Evolutionary conservation across 2,329 filamentous ascomycete species (phyloP), one percentile per base, ranked within the genome.

Genomic region (Ceratocystis variospora): DNA sequence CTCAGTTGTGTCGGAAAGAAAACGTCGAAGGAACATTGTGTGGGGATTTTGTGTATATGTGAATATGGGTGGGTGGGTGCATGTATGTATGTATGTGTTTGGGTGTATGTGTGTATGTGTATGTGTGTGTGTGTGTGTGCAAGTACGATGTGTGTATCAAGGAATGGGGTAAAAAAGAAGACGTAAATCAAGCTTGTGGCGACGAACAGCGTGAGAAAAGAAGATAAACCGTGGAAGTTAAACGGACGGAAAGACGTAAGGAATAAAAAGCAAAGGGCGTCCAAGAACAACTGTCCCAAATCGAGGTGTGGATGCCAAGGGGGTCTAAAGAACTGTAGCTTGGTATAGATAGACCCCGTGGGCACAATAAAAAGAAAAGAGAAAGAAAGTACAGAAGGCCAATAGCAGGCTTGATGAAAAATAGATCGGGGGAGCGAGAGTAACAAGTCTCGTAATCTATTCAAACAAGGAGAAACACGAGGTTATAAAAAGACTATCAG

Each of bases 11-110:
- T 65, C 59, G n/a, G 66, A 63, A 25, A 67, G 17, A 19, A 67
- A 45, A 22, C 66, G 66, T 15, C 63, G 55, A n/a, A 67, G 57
- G 25, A 67, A 67, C 66, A 67, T 67, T 19, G 45, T 64, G 44
- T 12, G 59, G 28, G 59, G 46, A 28, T 31, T 17, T 57, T 62
- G n/a, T 28, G 8, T 41, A 22, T 45, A 31, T 31, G 57, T 33
- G 31, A 45, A 44, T 41, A 5, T 48, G 46, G 5, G 17, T 45
- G 46, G 8, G 46, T 37, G 25, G 22, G 6, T 33, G 22, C 5
- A 25, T 17, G 59, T 31, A 5, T 31, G 22, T 59, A 19, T 31
- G 22, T 45, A 15, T 19, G n/a, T 17, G 22, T 61, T 28, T 61
- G 22, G 10, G 28, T 37, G 33, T 15, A 17, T 48, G 45, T 48